These are phyloP conservation scores for Xylaria castorea DNA, from an alignment of 495 filamentous ascomycete genomes.

Conservation along the genomic window DNA sequence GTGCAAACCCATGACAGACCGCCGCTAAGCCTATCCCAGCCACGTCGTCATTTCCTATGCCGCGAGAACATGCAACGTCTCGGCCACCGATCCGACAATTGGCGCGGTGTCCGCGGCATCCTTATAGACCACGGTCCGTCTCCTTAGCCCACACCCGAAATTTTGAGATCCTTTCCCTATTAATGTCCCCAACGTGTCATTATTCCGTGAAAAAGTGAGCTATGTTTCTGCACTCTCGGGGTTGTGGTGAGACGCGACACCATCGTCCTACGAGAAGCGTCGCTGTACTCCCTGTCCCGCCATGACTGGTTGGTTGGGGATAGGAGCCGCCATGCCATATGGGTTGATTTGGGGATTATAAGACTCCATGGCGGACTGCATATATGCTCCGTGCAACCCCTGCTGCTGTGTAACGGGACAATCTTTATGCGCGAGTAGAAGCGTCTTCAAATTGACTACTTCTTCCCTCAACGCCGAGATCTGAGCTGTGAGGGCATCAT, in stretches of 20 bases:
- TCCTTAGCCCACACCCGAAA: neutral
- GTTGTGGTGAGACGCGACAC: constrained; percentile 22
- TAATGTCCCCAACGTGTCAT: neutral
- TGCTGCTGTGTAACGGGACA: constrained; percentile 92
- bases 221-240: neutral
- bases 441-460: constrained; percentile 89
- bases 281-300: constrained; percentile 59
- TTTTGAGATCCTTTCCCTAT: constrained; percentile 10
- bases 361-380: constrained; percentile 60
- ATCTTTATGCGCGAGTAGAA: constrained; percentile 94
- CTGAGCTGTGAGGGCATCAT: constrained; percentile 83
- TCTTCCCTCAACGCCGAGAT: constrained; percentile 88
- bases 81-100: neutral
- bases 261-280: constrained; percentile 54
- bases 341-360: constrained; percentile 70
- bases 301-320: constrained; percentile 62
- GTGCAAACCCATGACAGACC: constrained; percentile 30
- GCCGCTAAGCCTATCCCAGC: neutral
- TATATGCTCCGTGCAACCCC: constrained; percentile 71
- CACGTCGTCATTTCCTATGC: constrained; percentile 15
- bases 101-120: neutral
- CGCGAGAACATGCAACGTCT: constrained; percentile 10
- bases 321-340: constrained; percentile 69
- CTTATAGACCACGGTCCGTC: neutral
- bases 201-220: neutral